Evolutionary conservation across 192 early-diverging fungal genomes (phyloP).

Genomic region (Coemansia sp.): DNA sequence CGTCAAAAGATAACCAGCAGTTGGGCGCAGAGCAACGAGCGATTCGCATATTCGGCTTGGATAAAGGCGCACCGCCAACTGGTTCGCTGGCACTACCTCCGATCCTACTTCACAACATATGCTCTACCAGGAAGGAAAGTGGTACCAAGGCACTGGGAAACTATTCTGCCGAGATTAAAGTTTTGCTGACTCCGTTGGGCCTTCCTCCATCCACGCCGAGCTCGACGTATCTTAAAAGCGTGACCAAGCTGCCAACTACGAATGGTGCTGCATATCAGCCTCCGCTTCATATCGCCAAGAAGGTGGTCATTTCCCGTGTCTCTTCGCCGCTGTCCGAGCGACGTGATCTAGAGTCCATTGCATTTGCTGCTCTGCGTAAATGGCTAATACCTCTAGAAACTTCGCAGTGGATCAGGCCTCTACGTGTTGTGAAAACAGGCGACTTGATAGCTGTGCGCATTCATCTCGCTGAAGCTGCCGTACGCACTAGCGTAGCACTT

Average conservation of each 20-base stretch:
- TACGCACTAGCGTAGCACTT: conserved; percentile 34
- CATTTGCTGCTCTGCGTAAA: conserved; percentile 35
- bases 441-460: conserved; percentile 47
- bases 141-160: background rate
- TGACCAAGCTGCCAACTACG: background rate
- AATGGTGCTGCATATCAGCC: conserved; percentile 13
- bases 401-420: background rate
- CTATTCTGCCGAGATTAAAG: background rate
- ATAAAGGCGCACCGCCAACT: background rate
- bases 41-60: conserved; percentile 45
- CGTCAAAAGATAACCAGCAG: background rate
- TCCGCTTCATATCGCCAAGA: conserved; percentile 32
- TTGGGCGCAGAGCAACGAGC: conserved; percentile 12
- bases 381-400: conserved; percentile 22
- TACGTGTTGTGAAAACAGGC: conserved; percentile 39
- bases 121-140: background rate
- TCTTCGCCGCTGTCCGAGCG: conserved; percentile 49
- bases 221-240: conserved; percentile 13
- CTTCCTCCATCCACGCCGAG: conserved; percentile 22
- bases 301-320: conserved; percentile 34
- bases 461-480: conserved; percentile 25
- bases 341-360: conserved; percentile 36
- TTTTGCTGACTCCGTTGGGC: conserved; percentile 39
- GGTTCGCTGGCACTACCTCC: conserved; percentile 36
- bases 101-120: conserved; percentile 30